Evolutionary conservation across 495 filamentous ascomycete species (phyloP).

Genomic region (Achaetomiella virescens): DNA sequence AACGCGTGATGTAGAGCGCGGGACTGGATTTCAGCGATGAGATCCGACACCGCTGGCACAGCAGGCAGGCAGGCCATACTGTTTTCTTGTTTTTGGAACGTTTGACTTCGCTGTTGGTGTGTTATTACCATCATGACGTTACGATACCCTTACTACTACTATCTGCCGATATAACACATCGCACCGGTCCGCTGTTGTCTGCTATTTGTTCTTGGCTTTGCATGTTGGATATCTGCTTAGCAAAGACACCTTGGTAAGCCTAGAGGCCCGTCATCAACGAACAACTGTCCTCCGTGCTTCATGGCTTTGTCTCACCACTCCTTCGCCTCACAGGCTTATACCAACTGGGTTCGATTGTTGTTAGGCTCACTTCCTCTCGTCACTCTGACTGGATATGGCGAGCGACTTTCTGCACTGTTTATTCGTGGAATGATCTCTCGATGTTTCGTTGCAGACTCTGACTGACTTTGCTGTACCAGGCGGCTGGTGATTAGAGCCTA

Average conservation of each 20-base stretch:
- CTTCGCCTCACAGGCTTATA: too few species aligned
- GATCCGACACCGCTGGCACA: background rate
- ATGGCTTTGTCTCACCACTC: too few species aligned
- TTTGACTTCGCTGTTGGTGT: background rate
- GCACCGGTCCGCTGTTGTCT: background rate
- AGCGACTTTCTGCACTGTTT: too few species aligned
- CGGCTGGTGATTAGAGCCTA: conserved; percentile 10
- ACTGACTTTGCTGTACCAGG: background rate
- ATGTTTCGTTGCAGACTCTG: background rate
- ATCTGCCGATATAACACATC: background rate
- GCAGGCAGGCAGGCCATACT: background rate
- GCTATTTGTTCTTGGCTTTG: background rate
- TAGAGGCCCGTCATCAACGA: too few species aligned
- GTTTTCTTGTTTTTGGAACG: background rate
- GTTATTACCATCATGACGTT: conserved; percentile 1
- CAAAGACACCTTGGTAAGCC: too few species aligned
- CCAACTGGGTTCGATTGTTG: too few species aligned
- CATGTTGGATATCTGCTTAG: too few species aligned
- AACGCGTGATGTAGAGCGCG: conserved; percentile 2
- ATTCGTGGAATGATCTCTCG: background rate
- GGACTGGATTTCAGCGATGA: background rate
- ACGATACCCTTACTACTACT: conserved; percentile 13
- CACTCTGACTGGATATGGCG: too few species aligned
- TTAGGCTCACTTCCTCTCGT: too few species aligned
- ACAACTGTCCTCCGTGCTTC: too few species aligned